phyloP scores from a whole-genome alignment of 345 rosid genomes.

The Populus nigra region DNA sequence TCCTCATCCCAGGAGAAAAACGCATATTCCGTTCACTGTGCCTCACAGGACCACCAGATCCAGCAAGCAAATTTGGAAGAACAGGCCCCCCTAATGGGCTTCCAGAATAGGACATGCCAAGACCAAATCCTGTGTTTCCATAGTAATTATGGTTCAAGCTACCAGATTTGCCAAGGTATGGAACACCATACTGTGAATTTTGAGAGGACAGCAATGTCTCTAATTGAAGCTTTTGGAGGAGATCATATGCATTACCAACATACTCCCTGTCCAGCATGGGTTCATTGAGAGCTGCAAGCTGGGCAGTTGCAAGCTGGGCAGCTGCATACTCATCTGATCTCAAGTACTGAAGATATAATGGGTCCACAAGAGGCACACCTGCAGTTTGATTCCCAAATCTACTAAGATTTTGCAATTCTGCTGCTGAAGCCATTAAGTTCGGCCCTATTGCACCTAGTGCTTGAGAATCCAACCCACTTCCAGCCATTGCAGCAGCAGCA shows the following conservation, averaged over 20 bases:
- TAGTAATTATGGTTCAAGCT: constrained; percentile 40
- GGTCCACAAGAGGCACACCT: constrained; percentile 39
- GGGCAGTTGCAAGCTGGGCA: constrained; percentile 55
- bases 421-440: constrained; percentile 42
- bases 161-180: constrained; percentile 46
- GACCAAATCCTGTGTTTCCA: constrained; percentile 48
- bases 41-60: constrained; percentile 49
- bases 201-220: constrained; percentile 44
- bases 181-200: constrained; percentile 49
- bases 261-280: constrained; percentile 43
- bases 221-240: constrained; percentile 54
- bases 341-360: constrained; percentile 44
- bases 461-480: constrained; percentile 46
- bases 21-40: constrained; percentile 49
- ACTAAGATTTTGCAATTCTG: constrained; percentile 43
- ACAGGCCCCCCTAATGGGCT: constrained; percentile 38
- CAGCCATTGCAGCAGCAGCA: constrained; percentile 52
- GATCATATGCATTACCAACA: constrained; percentile 50
- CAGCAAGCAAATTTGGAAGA: constrained; percentile 49
- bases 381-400: constrained; percentile 42
- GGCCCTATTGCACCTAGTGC: constrained; percentile 38
- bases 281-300: constrained; percentile 45
- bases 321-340: constrained; percentile 51
- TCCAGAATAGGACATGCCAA: constrained; percentile 58
- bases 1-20: constrained; percentile 51